phyloP scores from a whole-genome alignment of 2,329 filamentous ascomycete genomes.

The Colletotrichum euphorbiae region DNA sequence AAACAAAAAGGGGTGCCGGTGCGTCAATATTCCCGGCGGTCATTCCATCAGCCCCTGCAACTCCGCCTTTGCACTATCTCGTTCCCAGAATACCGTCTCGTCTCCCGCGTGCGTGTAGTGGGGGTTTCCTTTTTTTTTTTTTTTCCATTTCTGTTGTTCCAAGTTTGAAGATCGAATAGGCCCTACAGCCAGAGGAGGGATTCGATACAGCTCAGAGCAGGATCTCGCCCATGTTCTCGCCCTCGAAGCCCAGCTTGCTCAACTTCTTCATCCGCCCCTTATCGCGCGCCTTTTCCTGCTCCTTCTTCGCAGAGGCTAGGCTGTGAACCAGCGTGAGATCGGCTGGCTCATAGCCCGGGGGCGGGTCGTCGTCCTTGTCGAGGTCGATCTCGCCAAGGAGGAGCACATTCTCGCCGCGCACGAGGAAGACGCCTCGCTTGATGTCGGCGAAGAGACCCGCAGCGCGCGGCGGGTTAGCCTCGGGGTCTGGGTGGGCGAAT shows the following conservation, averaged over 20 bases:
- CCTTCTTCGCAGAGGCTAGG: constrained; percentile 78
- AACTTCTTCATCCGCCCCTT: constrained; percentile 79
- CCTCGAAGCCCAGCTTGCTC: constrained; percentile 85
- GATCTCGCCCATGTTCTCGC: constrained; percentile 82
- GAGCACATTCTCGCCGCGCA: constrained; percentile 96
- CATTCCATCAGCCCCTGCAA: constrained; percentile 21
- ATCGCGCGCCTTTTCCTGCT: constrained; percentile 76
- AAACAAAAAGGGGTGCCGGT: constrained; percentile 5
- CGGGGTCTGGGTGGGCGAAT: constrained; percentile 66
- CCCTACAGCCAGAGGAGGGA: not conserved
- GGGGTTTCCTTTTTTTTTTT: too few species aligned
- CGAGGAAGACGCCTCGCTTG: constrained; percentile 86
- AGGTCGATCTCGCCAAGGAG: constrained; percentile 96
- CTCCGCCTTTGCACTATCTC: constrained; percentile 6
- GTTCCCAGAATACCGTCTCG: constrained; percentile 28
- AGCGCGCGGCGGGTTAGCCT: constrained; percentile 47
- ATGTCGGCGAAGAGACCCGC: constrained; percentile 82
- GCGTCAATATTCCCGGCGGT: constrained; percentile 6
- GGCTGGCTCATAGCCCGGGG: constrained; percentile 73
- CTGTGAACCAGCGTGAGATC: constrained; percentile 77
- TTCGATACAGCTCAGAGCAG: constrained; percentile 64
- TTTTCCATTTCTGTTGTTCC: constrained; percentile 34
- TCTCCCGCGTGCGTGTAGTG: constrained; percentile 39
- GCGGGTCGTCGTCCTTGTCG: constrained; percentile 92
- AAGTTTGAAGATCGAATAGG: constrained; percentile 12